Evolutionary conservation across 2,329 filamentous ascomycete genomes (phyloP).

Genomic region (Plenodomus tracheiphilus): DNA sequence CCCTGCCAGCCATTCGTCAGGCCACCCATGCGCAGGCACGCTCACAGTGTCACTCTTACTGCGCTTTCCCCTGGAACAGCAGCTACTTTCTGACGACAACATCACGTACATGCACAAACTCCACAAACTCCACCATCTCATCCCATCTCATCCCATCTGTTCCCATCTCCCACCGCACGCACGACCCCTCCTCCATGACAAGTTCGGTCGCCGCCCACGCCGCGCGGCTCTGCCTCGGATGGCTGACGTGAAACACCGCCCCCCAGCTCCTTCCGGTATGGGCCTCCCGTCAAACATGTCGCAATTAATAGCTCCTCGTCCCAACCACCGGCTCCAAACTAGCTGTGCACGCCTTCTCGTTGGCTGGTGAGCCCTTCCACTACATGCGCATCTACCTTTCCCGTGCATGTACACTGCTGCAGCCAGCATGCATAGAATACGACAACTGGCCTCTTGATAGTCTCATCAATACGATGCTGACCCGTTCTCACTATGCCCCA

Average conservation of each 20-base stretch:
- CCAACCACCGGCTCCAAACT: no score
- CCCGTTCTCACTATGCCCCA: neutral
- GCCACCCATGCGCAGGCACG: no score
- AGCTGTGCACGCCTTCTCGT: conserved; percentile 1
- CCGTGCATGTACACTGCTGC: no score
- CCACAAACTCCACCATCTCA: no score
- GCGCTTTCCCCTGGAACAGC: no score
- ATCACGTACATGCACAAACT: no score
- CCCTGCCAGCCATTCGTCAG: no score
- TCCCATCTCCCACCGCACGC: neutral
- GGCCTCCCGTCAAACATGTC: conserved; percentile 18
- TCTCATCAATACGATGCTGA: no score
- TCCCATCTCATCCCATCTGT: neutral
- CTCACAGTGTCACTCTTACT: no score
- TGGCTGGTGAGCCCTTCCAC: conserved; percentile 2
- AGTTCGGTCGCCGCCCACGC: conserved; percentile 1
- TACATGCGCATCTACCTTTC: neutral
- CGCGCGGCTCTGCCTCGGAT: conserved; percentile 20
- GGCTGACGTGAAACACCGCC: conserved; percentile 22
- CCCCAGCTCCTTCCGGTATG: conserved; percentile 10
- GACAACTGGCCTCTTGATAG: neutral
- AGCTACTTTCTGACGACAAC: no score
- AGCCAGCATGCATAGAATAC: neutral
- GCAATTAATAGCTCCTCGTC: conserved; percentile 17
- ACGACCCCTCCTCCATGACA: neutral